Conservation (phyloP, 345 rosid genomes). For the sweet orange (Citrus sinensis) region DNA sequence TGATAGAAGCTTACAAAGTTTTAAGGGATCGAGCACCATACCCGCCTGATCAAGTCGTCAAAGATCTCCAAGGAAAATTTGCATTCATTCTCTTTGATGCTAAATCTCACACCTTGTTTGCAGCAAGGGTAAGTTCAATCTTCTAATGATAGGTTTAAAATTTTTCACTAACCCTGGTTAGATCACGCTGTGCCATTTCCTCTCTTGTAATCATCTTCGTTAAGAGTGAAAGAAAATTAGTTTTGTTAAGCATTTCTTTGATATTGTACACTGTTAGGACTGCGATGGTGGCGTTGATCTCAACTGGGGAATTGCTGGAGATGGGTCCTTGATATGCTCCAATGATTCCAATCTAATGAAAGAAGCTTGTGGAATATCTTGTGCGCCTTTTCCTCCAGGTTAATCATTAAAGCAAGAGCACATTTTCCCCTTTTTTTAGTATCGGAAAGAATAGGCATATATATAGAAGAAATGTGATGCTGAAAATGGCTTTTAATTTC, state of each 20-base stretch:
- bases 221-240: not conserved
- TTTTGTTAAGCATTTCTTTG: too few species aligned
- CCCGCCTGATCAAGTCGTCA: constrained; percentile 76
- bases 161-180: not conserved
- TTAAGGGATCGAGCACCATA: constrained; percentile 75
- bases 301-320: constrained; percentile 50
- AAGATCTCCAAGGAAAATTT: constrained; percentile 68
- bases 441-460: too few species aligned
- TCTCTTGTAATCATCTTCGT: not conserved
- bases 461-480: not conserved
- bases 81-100: constrained; percentile 61
- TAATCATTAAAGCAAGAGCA: not conserved
- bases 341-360: constrained; percentile 42
- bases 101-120: constrained; percentile 41
- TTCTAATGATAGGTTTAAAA: not conserved
- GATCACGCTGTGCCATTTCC: not conserved
- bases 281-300: constrained; percentile 40
- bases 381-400: constrained; percentile 56
- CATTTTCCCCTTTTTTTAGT: not conserved
- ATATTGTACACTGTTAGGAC: constrained; percentile 14
- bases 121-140: constrained; percentile 42
- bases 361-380: constrained; percentile 61
- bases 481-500: not conserved
- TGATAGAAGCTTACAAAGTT: constrained; percentile 60
- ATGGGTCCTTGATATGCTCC: constrained; percentile 45